These are phyloP conservation scores for Teunomyces panamensis DNA, from an alignment of 805 yeast genomes.

Conservation along the genomic window DNA sequence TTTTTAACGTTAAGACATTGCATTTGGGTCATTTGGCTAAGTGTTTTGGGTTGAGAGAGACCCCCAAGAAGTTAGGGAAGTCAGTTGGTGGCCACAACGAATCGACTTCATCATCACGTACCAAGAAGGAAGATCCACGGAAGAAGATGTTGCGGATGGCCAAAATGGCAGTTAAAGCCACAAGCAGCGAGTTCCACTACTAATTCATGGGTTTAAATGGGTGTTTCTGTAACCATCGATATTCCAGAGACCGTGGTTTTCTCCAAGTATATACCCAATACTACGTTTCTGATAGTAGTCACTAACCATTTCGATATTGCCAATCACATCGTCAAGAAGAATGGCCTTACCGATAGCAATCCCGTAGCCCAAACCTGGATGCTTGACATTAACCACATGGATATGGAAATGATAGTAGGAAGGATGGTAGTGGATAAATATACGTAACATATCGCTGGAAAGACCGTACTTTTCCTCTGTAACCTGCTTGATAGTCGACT, in stretches of 20 bases:
- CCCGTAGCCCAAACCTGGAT: slow-evolving; percentile 67
- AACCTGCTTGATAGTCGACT: slow-evolving; percentile 42
- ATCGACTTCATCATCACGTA: slow-evolving; percentile 30
- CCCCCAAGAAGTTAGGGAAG: slow-evolving; percentile 77
- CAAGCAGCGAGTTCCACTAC: slow-evolving; percentile 72
- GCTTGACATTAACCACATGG: slow-evolving; percentile 75
- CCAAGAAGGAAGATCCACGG: slow-evolving; percentile 63
- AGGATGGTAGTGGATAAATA: slow-evolving; percentile 92
- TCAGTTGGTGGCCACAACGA: slow-evolving; percentile 20
- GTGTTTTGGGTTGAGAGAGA: slow-evolving; percentile 89
- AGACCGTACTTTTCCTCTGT: slow-evolving; percentile 43
- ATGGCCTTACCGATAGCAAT: slow-evolving; percentile 78
- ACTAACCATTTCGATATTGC: slow-evolving; percentile 54
- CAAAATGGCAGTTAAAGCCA: slow-evolving; percentile 58
- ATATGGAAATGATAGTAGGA: slow-evolving; percentile 94
- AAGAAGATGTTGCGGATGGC: slow-evolving; percentile 78
- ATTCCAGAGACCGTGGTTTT: slow-evolving; percentile 73
- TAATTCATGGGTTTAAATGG: slow-evolving; percentile 8
- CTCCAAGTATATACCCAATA: slow-evolving; percentile 68
- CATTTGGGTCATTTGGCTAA: slow-evolving; percentile 97
- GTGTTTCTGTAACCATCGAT: slow-evolving; percentile 21
- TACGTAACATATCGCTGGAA: slow-evolving; percentile 55
- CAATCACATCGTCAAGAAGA: slow-evolving; percentile 77
- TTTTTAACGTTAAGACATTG: slow-evolving; percentile 74
- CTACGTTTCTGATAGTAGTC: slow-evolving; percentile 59